Percentiles rank a stretch among this genome's conserved stretches.
phyloP scores from a whole-genome alignment of 1,284 basidiomycete species.

The Ustilago xerochloae region DNA sequence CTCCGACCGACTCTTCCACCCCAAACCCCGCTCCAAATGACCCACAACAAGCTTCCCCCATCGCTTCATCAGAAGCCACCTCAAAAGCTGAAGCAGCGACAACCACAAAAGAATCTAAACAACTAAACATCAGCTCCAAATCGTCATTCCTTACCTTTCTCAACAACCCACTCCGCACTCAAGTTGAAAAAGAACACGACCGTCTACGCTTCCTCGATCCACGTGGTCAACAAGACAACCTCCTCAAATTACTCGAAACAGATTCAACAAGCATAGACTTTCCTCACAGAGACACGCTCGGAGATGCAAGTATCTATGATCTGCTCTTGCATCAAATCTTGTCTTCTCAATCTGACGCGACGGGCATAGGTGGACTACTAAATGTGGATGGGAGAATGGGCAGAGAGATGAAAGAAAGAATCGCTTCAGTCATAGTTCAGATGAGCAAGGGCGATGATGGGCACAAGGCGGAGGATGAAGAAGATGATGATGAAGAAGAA shows the following conservation, averaged over 20 bases:
- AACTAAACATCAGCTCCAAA: slow-evolving; percentile 12
- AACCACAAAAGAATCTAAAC: not conserved
- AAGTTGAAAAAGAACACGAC: slow-evolving; percentile 25
- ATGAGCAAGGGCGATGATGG: slow-evolving; percentile 16
- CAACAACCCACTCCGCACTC: not conserved
- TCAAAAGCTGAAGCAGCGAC: no score
- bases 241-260: slow-evolving; percentile 30
- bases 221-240: slow-evolving; percentile 17
- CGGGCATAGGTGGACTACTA: slow-evolving; percentile 1
- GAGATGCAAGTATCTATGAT: slow-evolving; percentile 32
- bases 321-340: slow-evolving; percentile 19
- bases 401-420: not conserved
- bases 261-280: slow-evolving; percentile 7
- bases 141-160: slow-evolving; percentile 14
- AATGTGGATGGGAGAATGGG: slow-evolving; percentile 15
- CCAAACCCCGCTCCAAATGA: no score
- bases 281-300: not conserved
- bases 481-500: slow-evolving; percentile 15
- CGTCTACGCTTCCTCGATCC: slow-evolving; percentile 16
- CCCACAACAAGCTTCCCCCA: no score
- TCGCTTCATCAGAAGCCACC: no score
- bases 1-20: no score
- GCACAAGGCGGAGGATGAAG: slow-evolving; percentile 30
- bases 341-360: not conserved
- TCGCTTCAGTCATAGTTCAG: not conserved